Evolutionary conservation across 202 grass and related monocot species (phyloP), one percentile per base, ranked within the genome.

Genomic region (Zoysia matrella): DNA sequence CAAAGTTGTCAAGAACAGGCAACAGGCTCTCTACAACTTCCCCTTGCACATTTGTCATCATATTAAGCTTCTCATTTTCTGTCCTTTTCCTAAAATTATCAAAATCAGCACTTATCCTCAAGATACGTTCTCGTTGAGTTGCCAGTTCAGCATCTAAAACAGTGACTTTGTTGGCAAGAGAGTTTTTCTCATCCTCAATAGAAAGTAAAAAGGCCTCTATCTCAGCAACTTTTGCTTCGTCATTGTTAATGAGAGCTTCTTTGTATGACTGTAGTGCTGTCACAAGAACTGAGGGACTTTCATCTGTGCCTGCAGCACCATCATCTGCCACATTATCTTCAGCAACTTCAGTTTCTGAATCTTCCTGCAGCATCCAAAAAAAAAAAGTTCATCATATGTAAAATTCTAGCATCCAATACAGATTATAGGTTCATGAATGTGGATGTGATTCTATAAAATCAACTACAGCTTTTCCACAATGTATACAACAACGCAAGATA

Each of bases 81-180:
- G 92, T 93, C 77, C 95, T 91, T 70, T 98, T 98, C 84, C 95
- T 93, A 69, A 91, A 98, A 69, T 98, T 95, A 79, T 98, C 95
- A 30, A 98, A 98, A 70, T 98, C 95, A 0, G 92, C 92, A 85
- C 92, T 88, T 84, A 98, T 98, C 71, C 90, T 91, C 75, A 91
- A 80, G 65, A 95, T 80, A 63, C 92, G 92, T 40, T 93, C 95
- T 41, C 66, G 87, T 85, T 98, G 92, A 69, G 58, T 83, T 80
- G 87, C 47, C 36, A 93, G 85, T 62, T 95, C 92, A 56, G 71
- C 82, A 80, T 86, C 79, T 63, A 93, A 83, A 80, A 15, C 46
- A 70, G 77, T 82, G 51, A 98, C 53, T 89, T 93, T 88, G 66
- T 68, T 73, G 49, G 74, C 15, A 81, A 95, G 83, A 85, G 88